Base-by-base conservation (phyloP, 2,329 filamentous ascomycete genomes). In the Cercospora zeina region DNA sequence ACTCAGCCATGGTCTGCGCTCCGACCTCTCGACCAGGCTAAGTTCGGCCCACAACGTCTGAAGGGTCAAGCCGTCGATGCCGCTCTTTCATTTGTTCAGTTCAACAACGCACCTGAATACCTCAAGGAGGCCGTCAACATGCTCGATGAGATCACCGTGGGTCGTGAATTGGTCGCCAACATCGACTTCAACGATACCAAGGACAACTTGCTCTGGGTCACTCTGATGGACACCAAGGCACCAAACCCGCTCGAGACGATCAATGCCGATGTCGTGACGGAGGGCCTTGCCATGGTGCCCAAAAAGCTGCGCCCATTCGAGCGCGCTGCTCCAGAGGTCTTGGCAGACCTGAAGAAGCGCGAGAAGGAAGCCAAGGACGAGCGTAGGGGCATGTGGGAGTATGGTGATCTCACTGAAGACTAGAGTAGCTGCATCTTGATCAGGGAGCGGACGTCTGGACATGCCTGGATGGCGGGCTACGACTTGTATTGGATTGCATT, bases 301-400 rank as follows among this genome's bases (percentile, higher is more conserved):
- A 87, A 86, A 74, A 97, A 97, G 83, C 81, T 97, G 73, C 95
- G 92, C 85, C 82, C 87, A 0, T 97, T 93, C 90, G 95, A 97
- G 82, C 84, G 89, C 62, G 87, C 86, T 8, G 90, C 90, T 50
- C 83, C 84, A 61, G 83, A 89, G 34, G 86, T 92, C 47, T 78
- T 96, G 65, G 85, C 86, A 76, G 85, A 85, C 69, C 79, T 97
- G 65, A 87, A 85, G 72, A 84, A 89, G 76, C 85, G 89, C 56
- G 89, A 96, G 81, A 82, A 83, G 36, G 82, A 88, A 76, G 93
- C 93, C 4, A 96, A 96, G 84, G 81, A 85, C 59, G 87, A 87
- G 61, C 86, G 92, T 65, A 82, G 87, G 68, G 95, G 95, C 47
- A 95, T 96, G 85, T 99, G 93, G 93, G 95, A 99, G 83, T 99